Conservation (phyloP, 2,329 filamentous ascomycete genomes). For the Paradendryphiella salina region DNA sequence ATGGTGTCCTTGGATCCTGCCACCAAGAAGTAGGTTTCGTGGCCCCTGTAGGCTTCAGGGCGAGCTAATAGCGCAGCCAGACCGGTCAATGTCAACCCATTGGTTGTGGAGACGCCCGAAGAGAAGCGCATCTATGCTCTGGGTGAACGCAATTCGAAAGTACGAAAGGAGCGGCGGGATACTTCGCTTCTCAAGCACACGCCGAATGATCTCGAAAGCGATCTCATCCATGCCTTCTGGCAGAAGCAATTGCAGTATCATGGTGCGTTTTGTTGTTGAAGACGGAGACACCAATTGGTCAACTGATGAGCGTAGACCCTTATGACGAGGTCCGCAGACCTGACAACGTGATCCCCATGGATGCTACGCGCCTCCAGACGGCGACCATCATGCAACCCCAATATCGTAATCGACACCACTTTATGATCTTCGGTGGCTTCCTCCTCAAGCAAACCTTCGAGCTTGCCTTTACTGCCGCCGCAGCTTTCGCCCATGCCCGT, state of each 20-base stretch:
- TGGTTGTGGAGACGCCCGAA: conserved; percentile 64
- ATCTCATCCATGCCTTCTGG: conserved; percentile 75
- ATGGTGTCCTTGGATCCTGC: conserved; percentile 74
- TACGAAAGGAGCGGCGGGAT: conserved; percentile 66
- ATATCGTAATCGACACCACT: conserved; percentile 69
- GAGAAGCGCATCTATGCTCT: conserved; percentile 65
- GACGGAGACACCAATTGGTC: background rate
- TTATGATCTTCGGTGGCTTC: conserved; percentile 79
- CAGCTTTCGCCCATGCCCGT: conserved; percentile 68
- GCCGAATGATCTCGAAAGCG: conserved; percentile 71
- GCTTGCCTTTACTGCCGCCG: conserved; percentile 74
- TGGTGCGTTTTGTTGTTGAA: conserved; percentile 41
- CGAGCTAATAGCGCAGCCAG: conserved; percentile 33
- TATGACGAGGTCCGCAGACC: conserved; percentile 59
- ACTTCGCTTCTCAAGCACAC: conserved; percentile 66
- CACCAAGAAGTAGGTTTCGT: conserved; percentile 61
- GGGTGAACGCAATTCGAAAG: conserved; percentile 67
- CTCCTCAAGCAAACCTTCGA: conserved; percentile 75
- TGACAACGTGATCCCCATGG: conserved; percentile 63
- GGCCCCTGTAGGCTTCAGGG: background rate
- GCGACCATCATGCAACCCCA: conserved; percentile 77
- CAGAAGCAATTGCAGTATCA: conserved; percentile 67
- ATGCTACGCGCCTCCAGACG: conserved; percentile 64
- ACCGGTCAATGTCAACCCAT: conserved; percentile 64
- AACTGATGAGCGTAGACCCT: conserved; percentile 50